Base-by-base conservation (phyloP, 2,329 filamentous ascomycete genomes). In the Aureobasidium pullulans region DNA sequence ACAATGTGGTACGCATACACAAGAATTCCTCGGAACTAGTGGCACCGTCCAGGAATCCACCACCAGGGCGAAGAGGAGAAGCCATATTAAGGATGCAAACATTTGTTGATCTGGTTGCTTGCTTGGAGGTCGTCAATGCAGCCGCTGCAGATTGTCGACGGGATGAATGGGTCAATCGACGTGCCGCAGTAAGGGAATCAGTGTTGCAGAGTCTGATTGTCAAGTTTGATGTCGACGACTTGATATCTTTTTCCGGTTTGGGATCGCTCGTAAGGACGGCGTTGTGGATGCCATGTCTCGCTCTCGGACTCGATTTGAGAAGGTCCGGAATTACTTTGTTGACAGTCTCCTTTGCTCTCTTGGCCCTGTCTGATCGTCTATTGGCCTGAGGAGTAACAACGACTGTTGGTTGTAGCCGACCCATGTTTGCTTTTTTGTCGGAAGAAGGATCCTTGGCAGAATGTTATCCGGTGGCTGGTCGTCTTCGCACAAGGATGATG, bases 81-180 rank as follows among this genome's bases (percentile, higher is more conserved):
- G 83, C 83, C 83, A 86, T 86, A 68, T 84, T 86, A 3, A 87
- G 73, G 28, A 87, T 73, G 4, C 77, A 81, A 1, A 83, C 75
- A 39, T 78, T 78, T 1, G n/a, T 66, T 64, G 13, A 40, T 28
- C 37, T 59, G 29, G 46, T 37, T 6, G 39, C 10, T 46, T 39
- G 31, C 47, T 50, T 52, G 4, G 47, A 43, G 10, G 28, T 36
- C 19, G 44, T 15, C 52, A 56, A 56, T 23, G 39, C 39, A 34
- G 57, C 57, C 6, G 47, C 57, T 19, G 58, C 46, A 42, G 61
- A 64, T 44, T 61, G 59, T 39, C 61, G 61, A 34, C 61, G 39
- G 7, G 61, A 62, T 2, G 61, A 65, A 46, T 59, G 64, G 6
- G 66, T 61, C 36, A 78, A 72, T 64, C 34, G 72, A 70, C 62